Evolutionary conservation across 1,139 yeast species (phyloP).

Genomic region (Pichia sp.): DNA sequence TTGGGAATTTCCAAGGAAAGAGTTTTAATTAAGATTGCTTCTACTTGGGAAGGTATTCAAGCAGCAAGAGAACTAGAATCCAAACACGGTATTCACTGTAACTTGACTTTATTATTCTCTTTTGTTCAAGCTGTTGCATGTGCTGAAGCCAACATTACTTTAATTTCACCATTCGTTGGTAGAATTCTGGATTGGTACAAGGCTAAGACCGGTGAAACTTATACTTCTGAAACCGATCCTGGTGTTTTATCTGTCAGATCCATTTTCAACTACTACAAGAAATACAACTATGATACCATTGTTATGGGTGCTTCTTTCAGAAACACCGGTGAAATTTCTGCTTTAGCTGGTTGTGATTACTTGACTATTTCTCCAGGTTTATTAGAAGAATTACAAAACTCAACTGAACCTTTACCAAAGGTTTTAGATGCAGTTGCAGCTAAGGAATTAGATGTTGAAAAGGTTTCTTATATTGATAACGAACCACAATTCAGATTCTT

Average conservation of each 20-base stretch:
- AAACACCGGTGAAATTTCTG: slow-evolving; percentile 93
- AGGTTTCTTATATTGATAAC: slow-evolving; percentile 75
- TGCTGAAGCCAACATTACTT: slow-evolving; percentile 95
- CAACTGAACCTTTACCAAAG: slow-evolving; percentile 71
- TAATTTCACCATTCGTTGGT: slow-evolving; percentile 98
- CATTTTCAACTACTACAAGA: slow-evolving; percentile 97
- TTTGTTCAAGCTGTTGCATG: slow-evolving; percentile 97
- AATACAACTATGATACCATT: slow-evolving; percentile 90
- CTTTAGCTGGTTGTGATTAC: slow-evolving; percentile 95
- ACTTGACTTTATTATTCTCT: slow-evolving; percentile 91
- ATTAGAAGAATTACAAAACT: slow-evolving; percentile 81
- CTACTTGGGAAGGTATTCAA: slow-evolving; percentile 99
- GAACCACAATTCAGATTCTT: slow-evolving; percentile 88
- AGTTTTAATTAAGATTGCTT: slow-evolving; percentile 90
- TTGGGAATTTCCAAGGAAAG: slow-evolving; percentile 84
- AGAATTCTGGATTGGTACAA: slow-evolving; percentile 99
- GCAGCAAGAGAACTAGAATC: slow-evolving; percentile 95
- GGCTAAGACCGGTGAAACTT: slow-evolving; percentile 85
- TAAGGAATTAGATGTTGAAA: slow-evolving; percentile 44
- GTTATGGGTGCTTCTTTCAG: slow-evolving; percentile 99
- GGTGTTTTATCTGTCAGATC: slow-evolving; percentile 88
- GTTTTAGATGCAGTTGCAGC: slow-evolving; percentile 59
- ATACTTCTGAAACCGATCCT: slow-evolving; percentile 79
- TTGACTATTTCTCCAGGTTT: slow-evolving; percentile 92
- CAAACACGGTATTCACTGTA: slow-evolving; percentile 87